These are phyloP conservation scores for Fonsecaea nubica DNA, from an alignment of 2,329 filamentous ascomycete species.

Conservation along the genomic window DNA sequence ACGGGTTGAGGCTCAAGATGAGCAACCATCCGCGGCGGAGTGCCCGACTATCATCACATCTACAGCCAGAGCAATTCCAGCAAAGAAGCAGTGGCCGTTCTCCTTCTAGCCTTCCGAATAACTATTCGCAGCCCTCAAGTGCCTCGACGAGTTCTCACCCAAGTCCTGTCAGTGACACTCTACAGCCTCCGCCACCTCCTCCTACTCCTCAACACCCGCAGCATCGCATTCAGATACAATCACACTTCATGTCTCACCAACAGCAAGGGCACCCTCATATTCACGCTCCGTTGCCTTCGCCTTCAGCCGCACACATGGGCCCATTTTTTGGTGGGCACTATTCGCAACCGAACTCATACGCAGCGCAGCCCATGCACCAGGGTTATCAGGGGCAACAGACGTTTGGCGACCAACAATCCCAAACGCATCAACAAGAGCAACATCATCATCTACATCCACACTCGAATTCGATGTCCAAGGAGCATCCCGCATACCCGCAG, in stretches of 20 bases:
- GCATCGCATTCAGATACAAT: slow-evolving; percentile 33
- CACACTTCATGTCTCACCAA: slow-evolving; percentile 35
- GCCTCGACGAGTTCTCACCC: slow-evolving; percentile 40
- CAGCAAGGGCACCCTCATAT: slow-evolving; percentile 32
- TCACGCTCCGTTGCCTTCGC: slow-evolving; percentile 40
- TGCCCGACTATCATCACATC: slow-evolving; percentile 36
- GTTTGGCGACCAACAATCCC: slow-evolving; percentile 30
- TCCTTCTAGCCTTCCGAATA: slow-evolving; percentile 26
- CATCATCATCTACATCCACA: slow-evolving; percentile 39
- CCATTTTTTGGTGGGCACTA: slow-evolving; percentile 36
- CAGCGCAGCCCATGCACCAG: slow-evolving; percentile 31
- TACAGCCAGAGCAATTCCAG: slow-evolving; percentile 32
- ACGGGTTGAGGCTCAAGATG: slow-evolving; percentile 26
- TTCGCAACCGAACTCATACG: slow-evolving; percentile 34
- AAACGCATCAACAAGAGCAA: slow-evolving; percentile 28
- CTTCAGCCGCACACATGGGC: slow-evolving; percentile 36
- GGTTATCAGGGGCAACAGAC: slow-evolving; percentile 28
- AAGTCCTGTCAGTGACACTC: slow-evolving; percentile 37
- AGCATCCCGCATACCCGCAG: slow-evolving; percentile 32
- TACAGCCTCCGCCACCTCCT: slow-evolving; percentile 34
- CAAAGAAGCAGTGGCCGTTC: slow-evolving; percentile 26
- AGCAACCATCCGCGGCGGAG: slow-evolving; percentile 38
- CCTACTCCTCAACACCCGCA: slow-evolving; percentile 32
- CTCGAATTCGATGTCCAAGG: slow-evolving; percentile 40
- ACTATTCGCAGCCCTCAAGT: slow-evolving; percentile 38